These are phyloP conservation scores for Penicillium simplicissimum DNA, from an alignment of 495 filamentous ascomycete species.

Conservation along the genomic window DNA sequence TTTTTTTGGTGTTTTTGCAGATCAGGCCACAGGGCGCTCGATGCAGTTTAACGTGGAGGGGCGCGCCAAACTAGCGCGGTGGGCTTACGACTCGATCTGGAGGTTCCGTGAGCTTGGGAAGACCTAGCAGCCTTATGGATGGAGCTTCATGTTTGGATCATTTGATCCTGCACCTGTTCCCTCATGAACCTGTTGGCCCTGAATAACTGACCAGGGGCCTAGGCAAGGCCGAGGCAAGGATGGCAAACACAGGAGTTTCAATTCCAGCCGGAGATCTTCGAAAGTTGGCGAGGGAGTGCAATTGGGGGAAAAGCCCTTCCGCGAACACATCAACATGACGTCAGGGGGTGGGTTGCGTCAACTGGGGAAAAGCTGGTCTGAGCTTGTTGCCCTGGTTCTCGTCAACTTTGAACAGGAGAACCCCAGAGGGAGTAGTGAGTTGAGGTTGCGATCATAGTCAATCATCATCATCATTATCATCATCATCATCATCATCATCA, in stretches of 20 bases:
- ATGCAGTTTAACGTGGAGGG: conserved; percentile 16
- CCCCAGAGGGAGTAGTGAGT: background rate
- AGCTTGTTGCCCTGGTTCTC: background rate
- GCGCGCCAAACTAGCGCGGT: conserved; percentile 12
- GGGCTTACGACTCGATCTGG: conserved; percentile 10
- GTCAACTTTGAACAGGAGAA: background rate
- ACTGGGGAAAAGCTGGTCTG: background rate
- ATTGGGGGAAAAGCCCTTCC: conserved; percentile 7
- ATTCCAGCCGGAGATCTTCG: background rate
- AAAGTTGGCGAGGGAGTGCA: background rate
- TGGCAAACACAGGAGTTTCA: background rate
- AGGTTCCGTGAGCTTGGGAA: conserved; percentile 2
- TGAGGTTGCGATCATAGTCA: background rate
- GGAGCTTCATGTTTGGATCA: background rate
- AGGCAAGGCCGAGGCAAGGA: background rate
- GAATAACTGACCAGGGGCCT: background rate
- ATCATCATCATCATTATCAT: background rate
- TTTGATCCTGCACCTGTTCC: background rate
- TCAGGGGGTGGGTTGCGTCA: conserved; percentile 9
- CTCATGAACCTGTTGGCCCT: background rate
- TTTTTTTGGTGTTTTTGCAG: conserved; percentile 18
- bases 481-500: conserved; percentile 1
- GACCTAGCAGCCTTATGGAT: conserved; percentile 17
- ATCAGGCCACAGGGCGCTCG: conserved; percentile 20
- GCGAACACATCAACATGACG: conserved; percentile 5